Percentiles rank a stretch among this genome's conserved stretches.
These are phyloP conservation scores for Ceratonia siliqua DNA, from an alignment of 306 rosid species.

Conservation along the genomic window DNA sequence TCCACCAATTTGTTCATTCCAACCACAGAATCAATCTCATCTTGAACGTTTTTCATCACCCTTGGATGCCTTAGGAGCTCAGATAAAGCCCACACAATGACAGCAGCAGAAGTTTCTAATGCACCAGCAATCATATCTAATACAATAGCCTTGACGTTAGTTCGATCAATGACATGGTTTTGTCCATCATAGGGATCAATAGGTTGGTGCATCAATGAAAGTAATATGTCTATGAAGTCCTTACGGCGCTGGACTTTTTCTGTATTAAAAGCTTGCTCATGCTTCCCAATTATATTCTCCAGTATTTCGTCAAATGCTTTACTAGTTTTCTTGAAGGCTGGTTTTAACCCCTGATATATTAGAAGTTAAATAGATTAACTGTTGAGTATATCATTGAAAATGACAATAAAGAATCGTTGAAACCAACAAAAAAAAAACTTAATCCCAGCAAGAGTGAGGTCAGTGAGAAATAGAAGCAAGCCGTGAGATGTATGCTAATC, in stretches of 20 bases:
- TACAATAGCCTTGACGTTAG: constrained; percentile 37
- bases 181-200: neutral
- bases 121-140: constrained; percentile 30
- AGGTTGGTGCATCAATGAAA: constrained; percentile 29
- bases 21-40: constrained; percentile 31
- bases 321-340: constrained; percentile 1
- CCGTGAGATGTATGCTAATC: no score
- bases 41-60: constrained; percentile 36
- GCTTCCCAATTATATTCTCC: constrained; percentile 36
- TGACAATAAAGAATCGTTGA: no score
- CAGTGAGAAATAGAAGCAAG: no score
- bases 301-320: constrained; percentile 9
- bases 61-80: constrained; percentile 41
- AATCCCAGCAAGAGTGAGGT: no score
- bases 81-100: constrained; percentile 35
- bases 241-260: neutral
- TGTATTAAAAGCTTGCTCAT: neutral
- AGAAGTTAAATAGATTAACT: neutral
- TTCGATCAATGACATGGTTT: neutral
- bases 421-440: no score
- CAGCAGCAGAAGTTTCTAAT: neutral
- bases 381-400: neutral
- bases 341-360: constrained; percentile 40
- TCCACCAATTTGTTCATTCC: constrained; percentile 38
- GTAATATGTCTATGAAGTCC: constrained; percentile 37